Evolutionary conservation across 1,284 basidiomycete species (phyloP).

Genomic region (Ustilago lituana): DNA sequence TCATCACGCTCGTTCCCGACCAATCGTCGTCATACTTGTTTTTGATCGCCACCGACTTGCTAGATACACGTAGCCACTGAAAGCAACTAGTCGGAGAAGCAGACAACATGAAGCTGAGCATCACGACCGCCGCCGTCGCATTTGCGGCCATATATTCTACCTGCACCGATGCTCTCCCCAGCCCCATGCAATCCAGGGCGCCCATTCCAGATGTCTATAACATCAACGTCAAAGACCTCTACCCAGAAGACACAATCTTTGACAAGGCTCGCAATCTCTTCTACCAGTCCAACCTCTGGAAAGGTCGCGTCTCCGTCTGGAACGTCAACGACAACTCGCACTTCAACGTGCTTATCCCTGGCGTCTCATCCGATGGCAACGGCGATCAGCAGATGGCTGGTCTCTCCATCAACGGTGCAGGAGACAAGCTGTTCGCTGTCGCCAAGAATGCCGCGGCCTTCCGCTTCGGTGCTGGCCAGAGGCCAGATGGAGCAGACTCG

Average conservation of each 20-base stretch:
- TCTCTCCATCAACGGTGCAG: slow-evolving; percentile 50
- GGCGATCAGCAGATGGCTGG: slow-evolving; percentile 65
- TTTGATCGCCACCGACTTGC: not conserved
- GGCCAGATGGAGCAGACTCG: slow-evolving; percentile 48
- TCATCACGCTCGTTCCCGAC: slow-evolving; percentile 4
- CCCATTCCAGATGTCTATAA: slow-evolving; percentile 48
- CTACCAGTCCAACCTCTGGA: slow-evolving; percentile 65
- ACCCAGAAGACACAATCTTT: slow-evolving; percentile 60
- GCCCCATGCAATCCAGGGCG: slow-evolving; percentile 16
- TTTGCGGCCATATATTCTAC: slow-evolving; percentile 11
- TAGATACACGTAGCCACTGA: not conserved
- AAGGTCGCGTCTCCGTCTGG: slow-evolving; percentile 54
- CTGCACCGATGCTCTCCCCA: slow-evolving; percentile 8
- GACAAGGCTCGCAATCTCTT: slow-evolving; percentile 53
- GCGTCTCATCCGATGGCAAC: slow-evolving; percentile 48
- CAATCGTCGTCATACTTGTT: not conserved
- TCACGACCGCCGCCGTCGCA: slow-evolving; percentile 11
- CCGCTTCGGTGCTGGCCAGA: slow-evolving; percentile 52
- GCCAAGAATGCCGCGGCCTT: slow-evolving; percentile 61
- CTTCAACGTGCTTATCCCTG: slow-evolving; percentile 58
- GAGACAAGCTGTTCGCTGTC: slow-evolving; percentile 58
- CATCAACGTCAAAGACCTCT: slow-evolving; percentile 56
- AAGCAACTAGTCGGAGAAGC: not conserved
- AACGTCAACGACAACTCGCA: slow-evolving; percentile 35
- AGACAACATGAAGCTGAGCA: slow-evolving; percentile 21